Conservation (phyloP, 257 asterid genomes). For the Schizonepeta tenuifolia region DNA sequence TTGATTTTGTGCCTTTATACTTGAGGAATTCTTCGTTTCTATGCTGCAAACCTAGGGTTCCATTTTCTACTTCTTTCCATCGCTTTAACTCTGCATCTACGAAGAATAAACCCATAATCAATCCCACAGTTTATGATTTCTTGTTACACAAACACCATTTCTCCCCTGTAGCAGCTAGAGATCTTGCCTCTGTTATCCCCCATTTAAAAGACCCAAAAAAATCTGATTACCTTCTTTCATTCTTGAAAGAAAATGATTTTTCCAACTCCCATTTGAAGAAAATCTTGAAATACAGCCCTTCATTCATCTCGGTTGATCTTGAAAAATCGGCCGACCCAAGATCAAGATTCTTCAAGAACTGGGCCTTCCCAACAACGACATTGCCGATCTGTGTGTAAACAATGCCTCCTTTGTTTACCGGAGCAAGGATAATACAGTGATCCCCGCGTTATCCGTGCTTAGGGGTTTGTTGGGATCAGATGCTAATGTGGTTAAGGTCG, state of each 20-base stretch:
- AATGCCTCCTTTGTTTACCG: too few relatives aligned
- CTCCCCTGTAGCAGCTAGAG: constrained; percentile 32
- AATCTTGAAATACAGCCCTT: too few relatives aligned
- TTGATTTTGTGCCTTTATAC: not conserved
- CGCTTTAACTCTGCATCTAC: constrained; percentile 23
- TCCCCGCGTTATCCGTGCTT: too few relatives aligned
- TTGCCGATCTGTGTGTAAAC: too few relatives aligned
- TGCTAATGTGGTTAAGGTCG: too few relatives aligned
- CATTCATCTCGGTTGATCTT: too few relatives aligned
- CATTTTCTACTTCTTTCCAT: not conserved
- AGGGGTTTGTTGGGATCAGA: too few relatives aligned
- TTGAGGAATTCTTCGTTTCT: constrained; percentile 3
- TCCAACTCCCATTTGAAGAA: too few relatives aligned
- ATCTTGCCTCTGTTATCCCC: constrained; percentile 30
- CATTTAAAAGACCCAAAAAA: constrained; percentile 21
- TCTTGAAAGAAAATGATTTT: constrained; percentile 36
- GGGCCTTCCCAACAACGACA: too few relatives aligned
- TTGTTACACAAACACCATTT: constrained; percentile 30
- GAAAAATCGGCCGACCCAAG: too few relatives aligned
- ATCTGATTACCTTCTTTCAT: constrained; percentile 27
- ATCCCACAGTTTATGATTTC: constrained; percentile 24
- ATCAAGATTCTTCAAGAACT: too few relatives aligned
- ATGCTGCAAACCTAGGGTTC: constrained; percentile 29
- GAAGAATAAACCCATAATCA: not conserved
- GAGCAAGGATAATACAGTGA: too few relatives aligned